Percentiles rank a stretch among this genome's conserved stretches.
phyloP scores from a whole-genome alignment of 192 early-diverging fungal species.

The Coemansia sp. region DNA sequence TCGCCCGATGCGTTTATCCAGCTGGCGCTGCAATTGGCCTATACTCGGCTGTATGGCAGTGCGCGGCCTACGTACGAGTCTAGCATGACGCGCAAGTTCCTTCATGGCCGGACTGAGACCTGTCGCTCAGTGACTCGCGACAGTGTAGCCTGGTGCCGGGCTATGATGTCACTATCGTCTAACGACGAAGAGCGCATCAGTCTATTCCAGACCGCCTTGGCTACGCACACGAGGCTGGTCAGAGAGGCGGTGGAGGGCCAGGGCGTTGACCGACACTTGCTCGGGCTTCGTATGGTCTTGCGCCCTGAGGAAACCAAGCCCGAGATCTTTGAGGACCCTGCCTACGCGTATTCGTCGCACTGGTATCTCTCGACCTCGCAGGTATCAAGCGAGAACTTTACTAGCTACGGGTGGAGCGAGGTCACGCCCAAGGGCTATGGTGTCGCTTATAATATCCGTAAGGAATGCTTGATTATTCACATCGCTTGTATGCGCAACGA shows the following conservation, averaged over 20 bases:
- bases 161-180: slow-evolving; percentile 69
- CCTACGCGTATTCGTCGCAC: slow-evolving; percentile 80
- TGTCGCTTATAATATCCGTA: slow-evolving; percentile 94
- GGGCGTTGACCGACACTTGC: slow-evolving; percentile 92
- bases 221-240: slow-evolving; percentile 81
- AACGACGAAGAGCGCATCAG: slow-evolving; percentile 62
- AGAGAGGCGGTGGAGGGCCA: slow-evolving; percentile 74
- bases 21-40: slow-evolving; percentile 97
- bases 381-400: slow-evolving; percentile 87
- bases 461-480: slow-evolving; percentile 84
- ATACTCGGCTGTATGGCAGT: slow-evolving; percentile 86
- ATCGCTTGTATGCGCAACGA: slow-evolving; percentile 72
- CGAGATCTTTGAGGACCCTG: slow-evolving; percentile 82
- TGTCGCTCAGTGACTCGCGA: slow-evolving; percentile 81
- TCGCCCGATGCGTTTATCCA: slow-evolving; percentile 83
- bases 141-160: slow-evolving; percentile 78
- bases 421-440: slow-evolving; percentile 91
- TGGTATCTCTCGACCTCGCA: slow-evolving; percentile 97
- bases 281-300: slow-evolving; percentile 82
- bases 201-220: slow-evolving; percentile 76
- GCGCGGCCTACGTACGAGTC: slow-evolving; percentile 90
- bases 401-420: slow-evolving; percentile 92
- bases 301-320: slow-evolving; percentile 78
- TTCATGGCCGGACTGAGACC: slow-evolving; percentile 94
- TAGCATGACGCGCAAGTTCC: slow-evolving; percentile 90